Conservation (phyloP, 1,284 basidiomycete genomes). For the Nidula niveotomentosa region DNA sequence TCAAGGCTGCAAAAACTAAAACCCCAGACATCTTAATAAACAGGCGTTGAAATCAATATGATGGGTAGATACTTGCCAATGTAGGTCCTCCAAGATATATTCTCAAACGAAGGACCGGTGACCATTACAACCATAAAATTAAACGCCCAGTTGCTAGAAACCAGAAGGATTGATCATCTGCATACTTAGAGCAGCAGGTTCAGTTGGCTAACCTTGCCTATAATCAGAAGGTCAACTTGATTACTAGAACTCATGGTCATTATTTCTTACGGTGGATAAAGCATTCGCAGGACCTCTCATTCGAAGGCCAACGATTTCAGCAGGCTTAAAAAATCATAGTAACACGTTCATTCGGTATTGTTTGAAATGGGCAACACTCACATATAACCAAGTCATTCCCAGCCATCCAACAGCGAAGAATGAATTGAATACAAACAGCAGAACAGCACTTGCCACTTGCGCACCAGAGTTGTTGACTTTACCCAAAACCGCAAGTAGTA, state of each 20-base stretch:
- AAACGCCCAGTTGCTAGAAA: conserved; percentile 55
- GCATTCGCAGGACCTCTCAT: conserved; percentile 71
- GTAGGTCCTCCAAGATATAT: conserved; percentile 64
- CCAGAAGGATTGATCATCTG: no score
- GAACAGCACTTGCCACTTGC: conserved; percentile 54
- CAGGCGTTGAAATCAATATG: background rate
- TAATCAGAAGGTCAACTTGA: no score
- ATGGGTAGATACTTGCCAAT: conserved; percentile 37
- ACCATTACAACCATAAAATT: conserved; percentile 68
- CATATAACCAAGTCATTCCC: conserved; percentile 71
- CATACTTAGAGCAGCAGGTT: no score
- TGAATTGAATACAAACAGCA: conserved; percentile 66
- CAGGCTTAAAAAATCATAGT: conserved; percentile 36
- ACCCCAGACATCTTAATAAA: background rate
- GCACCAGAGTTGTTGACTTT: conserved; percentile 44
- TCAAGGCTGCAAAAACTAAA: conserved; percentile 58
- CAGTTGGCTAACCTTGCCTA: no score
- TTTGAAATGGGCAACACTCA: conserved; percentile 23
- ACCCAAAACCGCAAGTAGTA: conserved; percentile 56
- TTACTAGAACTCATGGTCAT: no score
- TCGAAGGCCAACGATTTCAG: conserved; percentile 62
- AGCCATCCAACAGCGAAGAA: conserved; percentile 70
- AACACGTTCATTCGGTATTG: no score
- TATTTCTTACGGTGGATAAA: conserved; percentile 38
- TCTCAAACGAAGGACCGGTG: conserved; percentile 60